Evolutionary conservation across 129 eudicot species (phyloP).

Genomic region (Flaveria bidentis): DNA sequence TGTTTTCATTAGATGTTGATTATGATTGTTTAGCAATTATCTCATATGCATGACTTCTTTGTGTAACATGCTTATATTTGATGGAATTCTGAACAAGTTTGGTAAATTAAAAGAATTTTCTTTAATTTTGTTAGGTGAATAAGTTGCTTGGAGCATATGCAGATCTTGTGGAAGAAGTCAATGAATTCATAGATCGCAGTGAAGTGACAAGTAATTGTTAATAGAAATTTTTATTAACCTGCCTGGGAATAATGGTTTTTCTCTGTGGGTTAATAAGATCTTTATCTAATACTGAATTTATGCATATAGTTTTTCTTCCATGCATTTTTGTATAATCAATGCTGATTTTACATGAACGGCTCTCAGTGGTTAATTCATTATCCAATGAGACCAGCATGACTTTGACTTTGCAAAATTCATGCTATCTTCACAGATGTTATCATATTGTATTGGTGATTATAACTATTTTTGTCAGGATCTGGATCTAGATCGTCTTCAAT

Average conservation of each 20-base stretch:
- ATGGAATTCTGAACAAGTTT: slow-evolving; percentile 21
- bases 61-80: slow-evolving; percentile 19
- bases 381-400: slow-evolving; percentile 9
- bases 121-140: slow-evolving; percentile 54
- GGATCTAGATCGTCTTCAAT: slow-evolving; percentile 21
- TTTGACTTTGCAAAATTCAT: slow-evolving; percentile 11
- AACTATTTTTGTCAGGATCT: slow-evolving; percentile 26
- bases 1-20: slow-evolving; percentile 11
- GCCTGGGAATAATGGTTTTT: slow-evolving; percentile 13
- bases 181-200: slow-evolving; percentile 63
- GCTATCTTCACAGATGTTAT: slow-evolving; percentile 22
- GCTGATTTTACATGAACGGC: slow-evolving; percentile 18
- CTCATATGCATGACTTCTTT: slow-evolving; percentile 1
- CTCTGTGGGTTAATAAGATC: slow-evolving; percentile 11
- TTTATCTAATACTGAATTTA: slow-evolving; percentile 14
- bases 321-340: slow-evolving; percentile 13
- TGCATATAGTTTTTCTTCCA: slow-evolving; percentile 44
- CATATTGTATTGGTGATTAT: slow-evolving; percentile 22
- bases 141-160: slow-evolving; percentile 64
- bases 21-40: neutral
- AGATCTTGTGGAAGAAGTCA: slow-evolving; percentile 76
- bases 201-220: slow-evolving; percentile 61
- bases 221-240: slow-evolving; percentile 16
- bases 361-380: slow-evolving; percentile 18
- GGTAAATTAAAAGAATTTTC: slow-evolving; percentile 23